phyloP scores from a whole-genome alignment of 225 moss, liverwort and hornwort species.

The Straminergon stramineum region DNA sequence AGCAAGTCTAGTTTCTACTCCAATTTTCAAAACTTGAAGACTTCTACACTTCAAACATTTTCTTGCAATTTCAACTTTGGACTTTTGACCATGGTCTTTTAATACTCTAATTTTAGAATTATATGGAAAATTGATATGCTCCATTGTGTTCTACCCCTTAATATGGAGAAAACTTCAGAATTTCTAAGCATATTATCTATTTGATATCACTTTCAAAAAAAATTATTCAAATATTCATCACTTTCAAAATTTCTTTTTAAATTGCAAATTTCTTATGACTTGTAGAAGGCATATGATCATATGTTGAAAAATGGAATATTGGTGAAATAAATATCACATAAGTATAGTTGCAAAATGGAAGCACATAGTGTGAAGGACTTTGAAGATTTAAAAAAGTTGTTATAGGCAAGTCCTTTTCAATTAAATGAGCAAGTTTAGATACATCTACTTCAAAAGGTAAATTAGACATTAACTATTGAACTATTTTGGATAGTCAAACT shows the following conservation, averaged over 20 bases:
- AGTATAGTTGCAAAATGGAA: not conserved
- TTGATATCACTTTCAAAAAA: not conserved
- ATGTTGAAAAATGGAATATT: not conserved
- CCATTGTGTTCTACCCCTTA: accelerated
- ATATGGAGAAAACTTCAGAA: accelerated
- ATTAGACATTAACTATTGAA: not conserved
- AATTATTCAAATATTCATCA: no score
- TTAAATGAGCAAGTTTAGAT: not conserved
- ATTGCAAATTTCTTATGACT: not conserved
- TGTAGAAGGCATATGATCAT: not conserved
- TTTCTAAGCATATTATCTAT: not conserved
- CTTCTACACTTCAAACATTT: not conserved
- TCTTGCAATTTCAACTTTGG: not conserved
- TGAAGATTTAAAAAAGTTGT: accelerated
- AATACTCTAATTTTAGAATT: not conserved
- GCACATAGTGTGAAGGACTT: not conserved
- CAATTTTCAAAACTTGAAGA: not conserved
- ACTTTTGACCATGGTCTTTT: not conserved
- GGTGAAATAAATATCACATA: accelerated
- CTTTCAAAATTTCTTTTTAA: not conserved
- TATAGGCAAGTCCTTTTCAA: accelerated
- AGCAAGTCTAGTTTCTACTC: not conserved
- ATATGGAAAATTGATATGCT: accelerated
- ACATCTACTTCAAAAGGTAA: not conserved
- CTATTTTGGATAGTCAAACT: not conserved